Conservation (phyloP, 2,329 filamentous ascomycete species). For the Amesomyces nigricolor region DNA sequence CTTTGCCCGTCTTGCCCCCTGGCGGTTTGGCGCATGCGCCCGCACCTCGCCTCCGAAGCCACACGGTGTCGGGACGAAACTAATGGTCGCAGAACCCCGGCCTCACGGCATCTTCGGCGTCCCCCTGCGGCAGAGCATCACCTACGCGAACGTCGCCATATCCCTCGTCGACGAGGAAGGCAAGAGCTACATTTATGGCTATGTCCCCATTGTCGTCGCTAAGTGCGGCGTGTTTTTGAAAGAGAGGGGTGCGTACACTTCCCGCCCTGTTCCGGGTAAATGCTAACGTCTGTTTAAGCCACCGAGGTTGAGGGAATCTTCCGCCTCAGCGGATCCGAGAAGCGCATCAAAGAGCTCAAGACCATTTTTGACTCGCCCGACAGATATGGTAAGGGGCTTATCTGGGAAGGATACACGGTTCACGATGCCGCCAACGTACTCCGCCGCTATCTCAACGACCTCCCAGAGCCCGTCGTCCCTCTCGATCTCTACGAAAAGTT, state of each 20-base stretch:
- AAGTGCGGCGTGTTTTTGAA: slow-evolving; percentile 97
- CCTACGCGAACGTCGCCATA: slow-evolving; percentile 96
- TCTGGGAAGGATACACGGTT: slow-evolving; percentile 96
- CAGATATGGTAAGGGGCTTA: slow-evolving; percentile 90
- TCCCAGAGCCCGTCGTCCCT: slow-evolving; percentile 94
- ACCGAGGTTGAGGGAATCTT: slow-evolving; percentile 96
- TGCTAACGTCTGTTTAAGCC: slow-evolving; percentile 47
- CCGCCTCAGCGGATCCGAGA: slow-evolving; percentile 89
- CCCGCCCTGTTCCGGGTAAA: background rate
- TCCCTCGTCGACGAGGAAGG: slow-evolving; percentile 89
- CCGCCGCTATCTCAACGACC: slow-evolving; percentile 88
- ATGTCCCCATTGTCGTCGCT: slow-evolving; percentile 95
- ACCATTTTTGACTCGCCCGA: slow-evolving; percentile 89
- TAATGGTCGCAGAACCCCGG: slow-evolving; percentile 38
- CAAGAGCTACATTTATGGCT: slow-evolving; percentile 95
- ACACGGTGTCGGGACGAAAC: slow-evolving; percentile 13
- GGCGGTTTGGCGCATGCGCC: slow-evolving; percentile 14
- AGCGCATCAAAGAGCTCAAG: slow-evolving; percentile 95
- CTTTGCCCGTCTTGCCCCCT: slow-evolving; percentile 18
- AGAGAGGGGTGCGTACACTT: slow-evolving; percentile 72
- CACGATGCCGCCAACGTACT: slow-evolving; percentile 97
- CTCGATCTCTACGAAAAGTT: slow-evolving; percentile 90
- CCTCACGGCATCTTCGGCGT: slow-evolving; percentile 87
- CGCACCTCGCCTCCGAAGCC: slow-evolving; percentile 13
- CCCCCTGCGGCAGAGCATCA: slow-evolving; percentile 87